Evolutionary conservation across 1,139 yeast species (phyloP).

Genomic region (Suhomyces kunorum): DNA sequence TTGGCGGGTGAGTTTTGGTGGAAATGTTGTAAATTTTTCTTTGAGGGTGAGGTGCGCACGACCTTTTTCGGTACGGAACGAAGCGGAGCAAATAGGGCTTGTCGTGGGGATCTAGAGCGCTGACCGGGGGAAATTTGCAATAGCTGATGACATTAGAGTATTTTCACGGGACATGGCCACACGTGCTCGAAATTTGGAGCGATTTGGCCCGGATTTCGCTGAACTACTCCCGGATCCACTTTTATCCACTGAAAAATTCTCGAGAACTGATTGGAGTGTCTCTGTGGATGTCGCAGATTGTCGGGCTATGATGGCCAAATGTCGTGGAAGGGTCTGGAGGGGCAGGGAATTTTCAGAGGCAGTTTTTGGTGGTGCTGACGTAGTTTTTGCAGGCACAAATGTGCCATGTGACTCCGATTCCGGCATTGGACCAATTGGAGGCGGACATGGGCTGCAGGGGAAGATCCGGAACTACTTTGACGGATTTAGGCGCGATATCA

Average conservation of each 20-base stretch:
- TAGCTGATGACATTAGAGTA: too few relatives aligned
- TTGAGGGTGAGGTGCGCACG: slow-evolving; percentile 6
- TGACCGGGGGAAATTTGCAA: not conserved
- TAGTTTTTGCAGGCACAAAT: too few relatives aligned
- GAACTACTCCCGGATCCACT: not conserved
- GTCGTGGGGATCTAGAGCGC: not conserved
- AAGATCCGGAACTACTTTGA: too few relatives aligned
- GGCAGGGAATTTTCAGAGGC: not conserved
- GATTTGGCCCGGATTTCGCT: not conserved
- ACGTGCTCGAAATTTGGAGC: not conserved
- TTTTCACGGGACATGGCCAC: too few relatives aligned
- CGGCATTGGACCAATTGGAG: too few relatives aligned
- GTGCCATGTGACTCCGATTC: too few relatives aligned
- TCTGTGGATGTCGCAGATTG: slow-evolving; percentile 1
- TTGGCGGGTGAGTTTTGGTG: slow-evolving; percentile 6
- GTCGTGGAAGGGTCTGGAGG: slow-evolving; percentile 1
- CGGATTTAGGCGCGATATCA: too few relatives aligned
- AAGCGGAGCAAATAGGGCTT: not conserved
- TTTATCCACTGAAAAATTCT: slow-evolving; percentile 1
- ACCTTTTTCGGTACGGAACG: slow-evolving; percentile 2
- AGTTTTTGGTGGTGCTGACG: not conserved
- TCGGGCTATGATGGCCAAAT: not conserved
- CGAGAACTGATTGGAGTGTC: slow-evolving; percentile 2
- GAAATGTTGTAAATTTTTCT: slow-evolving; percentile 10
- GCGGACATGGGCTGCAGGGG: too few relatives aligned